Conservation (phyloP, 305 asterid genomes). For the Fraxinus platypoda region DNA sequence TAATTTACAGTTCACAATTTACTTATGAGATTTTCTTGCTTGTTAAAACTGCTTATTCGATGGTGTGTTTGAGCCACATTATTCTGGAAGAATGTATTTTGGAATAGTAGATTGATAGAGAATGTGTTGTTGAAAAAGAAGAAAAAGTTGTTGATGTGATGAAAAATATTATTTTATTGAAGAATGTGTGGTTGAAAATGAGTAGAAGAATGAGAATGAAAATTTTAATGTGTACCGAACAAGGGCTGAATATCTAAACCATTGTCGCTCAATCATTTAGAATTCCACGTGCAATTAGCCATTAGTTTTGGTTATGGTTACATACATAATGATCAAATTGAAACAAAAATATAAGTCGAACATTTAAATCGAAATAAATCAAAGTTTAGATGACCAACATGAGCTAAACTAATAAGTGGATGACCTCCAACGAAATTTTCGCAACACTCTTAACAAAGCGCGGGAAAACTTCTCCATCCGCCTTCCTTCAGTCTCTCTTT, state of each 20-base stretch:
- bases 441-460: slow-evolving; percentile 17
- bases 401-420: not conserved
- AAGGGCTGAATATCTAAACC: not conserved
- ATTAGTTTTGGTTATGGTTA: not conserved
- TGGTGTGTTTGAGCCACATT: no score
- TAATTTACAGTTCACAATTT: not conserved
- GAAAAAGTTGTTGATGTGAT: no score
- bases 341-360: not conserved
- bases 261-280: not conserved
- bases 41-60: not conserved
- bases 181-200: no score
- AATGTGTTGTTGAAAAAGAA: no score
- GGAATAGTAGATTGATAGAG: no score
- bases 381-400: not conserved
- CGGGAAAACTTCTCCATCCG: slow-evolving; percentile 30
- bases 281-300: not conserved
- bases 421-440: not conserved
- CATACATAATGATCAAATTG: not conserved
- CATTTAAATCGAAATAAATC: not conserved
- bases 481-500: not conserved
- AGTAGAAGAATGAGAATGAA: no score
- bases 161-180: no score
- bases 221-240: no score
- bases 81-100: no score
- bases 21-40: not conserved